phyloP scores from a whole-genome alignment of 176 grass and related monocot genomes.

The Eleusine coracana region DNA sequence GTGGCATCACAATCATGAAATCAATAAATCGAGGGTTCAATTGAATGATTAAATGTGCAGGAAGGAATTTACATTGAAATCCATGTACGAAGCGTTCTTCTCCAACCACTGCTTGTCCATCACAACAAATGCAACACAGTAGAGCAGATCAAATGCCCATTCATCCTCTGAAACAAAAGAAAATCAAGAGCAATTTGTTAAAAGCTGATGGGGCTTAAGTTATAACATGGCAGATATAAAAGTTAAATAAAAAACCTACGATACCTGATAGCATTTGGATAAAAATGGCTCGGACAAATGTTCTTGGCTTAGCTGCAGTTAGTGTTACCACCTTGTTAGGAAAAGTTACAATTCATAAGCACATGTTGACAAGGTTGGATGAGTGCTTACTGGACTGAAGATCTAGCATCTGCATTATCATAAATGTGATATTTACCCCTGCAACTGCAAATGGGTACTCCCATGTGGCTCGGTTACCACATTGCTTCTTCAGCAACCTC shows the following conservation, averaged over 20 bases:
- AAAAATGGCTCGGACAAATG: slow-evolving; percentile 94
- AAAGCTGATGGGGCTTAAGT: not conserved
- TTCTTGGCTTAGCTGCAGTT: slow-evolving; percentile 84
- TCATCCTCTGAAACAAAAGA: slow-evolving; percentile 69
- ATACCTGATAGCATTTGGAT: slow-evolving; percentile 96
- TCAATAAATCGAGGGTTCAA: not conserved
- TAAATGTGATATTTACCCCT: slow-evolving; percentile 96
- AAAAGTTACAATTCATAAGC: not conserved
- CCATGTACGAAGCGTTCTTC: slow-evolving; percentile 99
- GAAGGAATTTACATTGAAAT: slow-evolving; percentile 72
- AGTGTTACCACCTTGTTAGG: slow-evolving; percentile 28
- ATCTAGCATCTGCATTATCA: slow-evolving; percentile 99
- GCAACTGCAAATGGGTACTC: slow-evolving; percentile 96
- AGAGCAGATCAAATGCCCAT: slow-evolving; percentile 98
- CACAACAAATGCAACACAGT: slow-evolving; percentile 86
- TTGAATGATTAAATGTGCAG: not conserved
- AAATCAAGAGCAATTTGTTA: slow-evolving; percentile 32
- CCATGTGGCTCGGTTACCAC: slow-evolving; percentile 77
- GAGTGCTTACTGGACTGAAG: slow-evolving; percentile 72
- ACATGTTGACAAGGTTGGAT: not conserved
- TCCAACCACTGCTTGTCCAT: slow-evolving; percentile 99
- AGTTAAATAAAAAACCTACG: not conserved
- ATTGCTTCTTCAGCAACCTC: slow-evolving; percentile 80
- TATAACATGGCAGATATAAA: not conserved
- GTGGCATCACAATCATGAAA: slow-evolving; percentile 12